Percentiles rank a stretch among this genome's conserved stretches.
Evolutionary conservation across 495 filamentous ascomycete species (phyloP).

Genomic region (Hypoxylon lienhwacheense): DNA sequence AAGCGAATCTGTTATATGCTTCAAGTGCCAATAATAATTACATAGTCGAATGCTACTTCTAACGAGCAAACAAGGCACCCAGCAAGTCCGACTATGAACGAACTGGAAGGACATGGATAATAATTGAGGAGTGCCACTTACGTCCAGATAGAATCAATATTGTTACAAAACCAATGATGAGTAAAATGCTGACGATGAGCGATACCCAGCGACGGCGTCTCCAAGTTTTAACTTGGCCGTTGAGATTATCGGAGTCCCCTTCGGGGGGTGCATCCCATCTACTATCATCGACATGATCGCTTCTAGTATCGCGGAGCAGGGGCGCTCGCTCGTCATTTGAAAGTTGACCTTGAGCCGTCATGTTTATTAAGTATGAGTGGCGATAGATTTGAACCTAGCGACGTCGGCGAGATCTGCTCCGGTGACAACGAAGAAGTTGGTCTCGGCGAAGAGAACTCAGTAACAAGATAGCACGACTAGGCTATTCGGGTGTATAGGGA

Average conservation of each 20-base stretch:
- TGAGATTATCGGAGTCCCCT: slow-evolving; percentile 9
- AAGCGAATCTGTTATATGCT: too few species aligned
- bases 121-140: slow-evolving; percentile 13
- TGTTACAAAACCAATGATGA: slow-evolving; percentile 35
- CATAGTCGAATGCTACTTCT: not conserved
- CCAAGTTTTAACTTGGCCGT: slow-evolving; percentile 25
- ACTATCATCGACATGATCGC: slow-evolving; percentile 10
- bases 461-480: slow-evolving; percentile 6
- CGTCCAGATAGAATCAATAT: slow-evolving; percentile 37
- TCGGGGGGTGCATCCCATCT: slow-evolving; percentile 5
- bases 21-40: too few species aligned
- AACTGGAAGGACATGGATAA: not conserved
- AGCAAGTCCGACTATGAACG: not conserved
- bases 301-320: slow-evolving; percentile 17
- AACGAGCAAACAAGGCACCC: not conserved
- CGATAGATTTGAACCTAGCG: slow-evolving; percentile 22
- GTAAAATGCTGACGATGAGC: slow-evolving; percentile 32
- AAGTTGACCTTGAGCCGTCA: slow-evolving; percentile 13
- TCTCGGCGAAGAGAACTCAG: not conserved
- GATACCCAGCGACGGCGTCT: slow-evolving; percentile 40
- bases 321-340: slow-evolving; percentile 22
- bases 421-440: not conserved
- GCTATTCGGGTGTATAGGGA: slow-evolving; percentile 8
- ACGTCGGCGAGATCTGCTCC: slow-evolving; percentile 6
- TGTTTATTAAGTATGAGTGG: slow-evolving; percentile 12